Evolutionary conservation across 345 rosid genomes (phyloP).

Genomic region (Punica granatum): DNA sequence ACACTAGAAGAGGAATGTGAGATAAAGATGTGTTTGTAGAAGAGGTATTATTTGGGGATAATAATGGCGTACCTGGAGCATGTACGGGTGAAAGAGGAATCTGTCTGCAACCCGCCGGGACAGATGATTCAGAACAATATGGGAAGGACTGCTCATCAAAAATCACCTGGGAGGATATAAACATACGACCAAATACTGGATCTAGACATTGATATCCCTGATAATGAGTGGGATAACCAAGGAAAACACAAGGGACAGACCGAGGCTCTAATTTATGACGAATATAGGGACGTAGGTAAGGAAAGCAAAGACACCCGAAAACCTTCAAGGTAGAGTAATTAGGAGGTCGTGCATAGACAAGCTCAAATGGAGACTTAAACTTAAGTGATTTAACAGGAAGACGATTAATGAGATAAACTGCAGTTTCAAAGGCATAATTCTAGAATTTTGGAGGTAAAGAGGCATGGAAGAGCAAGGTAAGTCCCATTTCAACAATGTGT

Average conservation of each 20-base stretch:
- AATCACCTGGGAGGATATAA: no score
- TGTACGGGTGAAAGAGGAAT: no score
- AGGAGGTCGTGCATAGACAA: neutral
- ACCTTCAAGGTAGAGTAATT: neutral
- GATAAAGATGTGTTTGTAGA: no score
- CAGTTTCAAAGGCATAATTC: neutral
- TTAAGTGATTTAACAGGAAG: neutral
- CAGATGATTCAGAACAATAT: neutral
- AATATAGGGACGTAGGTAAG: neutral
- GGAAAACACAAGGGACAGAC: neutral
- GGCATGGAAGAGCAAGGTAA: neutral
- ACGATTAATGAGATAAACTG: neutral
- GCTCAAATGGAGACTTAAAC: neutral
- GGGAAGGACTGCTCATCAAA: neutral
- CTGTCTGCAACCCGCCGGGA: no score
- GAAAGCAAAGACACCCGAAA: conserved; percentile 3
- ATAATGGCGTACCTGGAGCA: no score
- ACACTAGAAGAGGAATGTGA: no score
- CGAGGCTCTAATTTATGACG: neutral
- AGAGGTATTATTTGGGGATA: no score
- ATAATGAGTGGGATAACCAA: no score
- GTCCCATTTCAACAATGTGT: neutral
- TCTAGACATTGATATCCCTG: no score
- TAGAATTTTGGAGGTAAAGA: neutral
- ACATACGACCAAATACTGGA: no score